phyloP scores from a whole-genome alignment of 352 stramenopile species.

The Pythium guiyangense region DNA sequence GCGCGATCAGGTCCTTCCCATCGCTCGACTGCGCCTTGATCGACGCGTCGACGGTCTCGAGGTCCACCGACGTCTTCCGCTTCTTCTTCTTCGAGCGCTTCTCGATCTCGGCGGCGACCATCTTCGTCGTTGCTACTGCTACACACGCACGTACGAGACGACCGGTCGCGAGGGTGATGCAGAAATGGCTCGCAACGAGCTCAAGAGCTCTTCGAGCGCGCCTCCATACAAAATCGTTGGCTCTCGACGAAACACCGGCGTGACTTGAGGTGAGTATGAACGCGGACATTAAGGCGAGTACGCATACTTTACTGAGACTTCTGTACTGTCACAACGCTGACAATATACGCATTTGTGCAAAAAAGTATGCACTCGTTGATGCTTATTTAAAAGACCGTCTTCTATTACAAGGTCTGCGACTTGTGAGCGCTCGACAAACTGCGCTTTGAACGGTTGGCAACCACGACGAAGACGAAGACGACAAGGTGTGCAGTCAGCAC shows the following conservation, averaged over 20 bases:
- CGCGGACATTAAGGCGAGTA: no score
- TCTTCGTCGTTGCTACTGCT: constrained; percentile 6
- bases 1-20: constrained; percentile 74
- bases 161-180: constrained; percentile 3
- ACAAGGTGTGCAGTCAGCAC: not conserved
- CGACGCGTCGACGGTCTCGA: not conserved
- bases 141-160: not conserved
- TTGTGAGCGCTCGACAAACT: not conserved
- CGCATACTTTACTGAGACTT: no score
- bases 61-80: constrained; percentile 62
- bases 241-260: constrained; percentile 1
- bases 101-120: constrained; percentile 67
- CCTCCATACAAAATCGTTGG: constrained; percentile 9
- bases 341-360: no score
- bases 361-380: no score
- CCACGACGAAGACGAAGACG: not conserved
- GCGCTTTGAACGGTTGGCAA: not conserved
- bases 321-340: no score
- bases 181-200: constrained; percentile 6
- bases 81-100: constrained; percentile 92
- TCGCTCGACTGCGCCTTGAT: constrained; percentile 4
- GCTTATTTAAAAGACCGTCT: no score
- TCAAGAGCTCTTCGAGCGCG: not conserved
- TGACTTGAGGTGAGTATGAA: not conserved
- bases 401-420: not conserved